Evolutionary conservation across 2,329 filamentous ascomycete genomes (phyloP), one percentile per base, ranked within the genome.

Genomic region (Colletotrichum tropicale): DNA sequence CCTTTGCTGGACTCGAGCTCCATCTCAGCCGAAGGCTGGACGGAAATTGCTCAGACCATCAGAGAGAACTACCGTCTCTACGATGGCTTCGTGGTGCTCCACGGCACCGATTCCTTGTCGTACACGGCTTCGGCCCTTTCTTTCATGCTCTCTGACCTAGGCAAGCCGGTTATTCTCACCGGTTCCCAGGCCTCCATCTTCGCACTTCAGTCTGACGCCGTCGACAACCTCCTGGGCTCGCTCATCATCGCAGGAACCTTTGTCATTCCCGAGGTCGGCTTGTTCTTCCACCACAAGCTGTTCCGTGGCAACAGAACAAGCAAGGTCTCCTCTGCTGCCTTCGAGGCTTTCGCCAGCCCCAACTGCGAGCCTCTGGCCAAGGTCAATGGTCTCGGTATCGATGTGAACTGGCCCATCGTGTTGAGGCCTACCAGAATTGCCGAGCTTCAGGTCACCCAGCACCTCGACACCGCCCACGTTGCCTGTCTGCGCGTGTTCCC

Each of bases 231-330:
- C 15, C 90, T 98, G 7, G 95, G 95, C 24, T 96, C 95, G 2
- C 89, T 98, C 81, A 95, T 98, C 81, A 94, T 98, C 71, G 96
- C 96, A 5, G 95, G 95, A 38, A 97, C 97, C 76, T 98, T 98
- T 82, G 94, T 95, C 86, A 95, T 98, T 74, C 96, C 96, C 0
- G 96, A 98, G 83, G 96, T 98, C 69, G 96, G 95, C 82, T 89
- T 98, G 43, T 98, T 98, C 87, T 98, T 98, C 89, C 95, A 97
- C 85, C 94, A 98, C 86, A 95, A 93, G 79, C 90, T 98, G 24
- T 98, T 96, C 86, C 92, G 96, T 30, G 96, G 96, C 18, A 98
- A 98, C 85, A 89, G 96, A 75, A 93, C 94, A 12, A 97, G 95
- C 77, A 98, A 98, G 84, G 92, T 98, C 36, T 96, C 95, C 16